Base-by-base conservation (phyloP, 2,329 filamentous ascomycete genomes). In the Fusarium bulbicola region DNA sequence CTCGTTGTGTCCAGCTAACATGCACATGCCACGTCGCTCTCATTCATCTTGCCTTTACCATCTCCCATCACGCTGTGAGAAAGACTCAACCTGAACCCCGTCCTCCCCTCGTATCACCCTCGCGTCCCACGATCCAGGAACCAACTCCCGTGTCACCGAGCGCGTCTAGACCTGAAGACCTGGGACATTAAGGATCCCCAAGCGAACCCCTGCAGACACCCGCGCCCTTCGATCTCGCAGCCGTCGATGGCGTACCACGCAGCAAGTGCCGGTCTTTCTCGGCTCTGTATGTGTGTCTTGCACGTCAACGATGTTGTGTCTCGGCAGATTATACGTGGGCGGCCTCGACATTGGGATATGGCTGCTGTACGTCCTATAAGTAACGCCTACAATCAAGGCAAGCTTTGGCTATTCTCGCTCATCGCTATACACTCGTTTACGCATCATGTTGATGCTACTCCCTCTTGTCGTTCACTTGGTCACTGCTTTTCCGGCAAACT, bases 361-460 rank as follows among this genome's bases (percentile, higher is more conserved):
- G 4, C 24, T 32, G 16, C 40, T 59, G 43, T 68, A 61, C 56
- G n/a, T 65, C 26, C 42, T 73, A 73, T 73, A 73, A 73, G 71
- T 68, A 73, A 72, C 50, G 36, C 37, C 49, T 28, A 15, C 59
- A n/a, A 63, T 61, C 71, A 32, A n/a, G 26, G 46, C 26, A n/a
- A 32, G 24, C 50, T 42, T 45, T 6, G 40, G 28, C 34, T 50
- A 36, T 57, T 50, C 34, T 28, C 52, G 52, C 45, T 61, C 58
- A 58, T 57, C n/a, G 21, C 50, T 28, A 53, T 59, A 71, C 74
- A 47, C 56, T 73, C 74, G 68, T 73, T 76, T 54, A 15, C 7
- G 30, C 43, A 73, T 53, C 40, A 78, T 78, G 76, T 70, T 72
- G 76, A 72, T 66, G 63, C 47, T 76, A 53, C 56, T 72, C 39